These are phyloP conservation scores for Pichia sp. DNA, from an alignment of 1,139 yeast species.

Conservation along the genomic window DNA sequence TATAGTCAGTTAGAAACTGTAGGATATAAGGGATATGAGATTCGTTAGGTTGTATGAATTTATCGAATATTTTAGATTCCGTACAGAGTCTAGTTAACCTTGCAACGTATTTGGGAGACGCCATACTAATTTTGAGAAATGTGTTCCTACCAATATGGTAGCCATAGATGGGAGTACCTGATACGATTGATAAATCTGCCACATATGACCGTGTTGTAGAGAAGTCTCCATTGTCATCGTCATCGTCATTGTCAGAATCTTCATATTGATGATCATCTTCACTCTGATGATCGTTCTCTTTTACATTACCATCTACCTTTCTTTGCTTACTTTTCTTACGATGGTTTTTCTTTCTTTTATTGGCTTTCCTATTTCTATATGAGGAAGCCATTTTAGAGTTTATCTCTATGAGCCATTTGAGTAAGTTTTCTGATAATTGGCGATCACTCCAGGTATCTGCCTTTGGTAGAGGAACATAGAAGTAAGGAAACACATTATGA, in stretches of 20 bases:
- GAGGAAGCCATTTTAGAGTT: conserved; percentile 24
- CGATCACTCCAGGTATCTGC: conserved; percentile 20
- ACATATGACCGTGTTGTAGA: conserved; percentile 35
- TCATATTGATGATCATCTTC: conserved; percentile 12
- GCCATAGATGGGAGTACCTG: conserved; percentile 81
- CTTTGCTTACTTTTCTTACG: conserved; percentile 4
- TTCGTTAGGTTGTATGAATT: conserved; percentile 50
- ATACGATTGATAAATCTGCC: conserved; percentile 62
- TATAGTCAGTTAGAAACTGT: conserved; percentile 79
- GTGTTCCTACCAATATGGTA: conserved; percentile 57
- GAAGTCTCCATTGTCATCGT: neutral
- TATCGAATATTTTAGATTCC: conserved; percentile 36
- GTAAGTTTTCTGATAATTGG: conserved; percentile 16
- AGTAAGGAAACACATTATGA: conserved; percentile 80
- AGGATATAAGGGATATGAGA: conserved; percentile 71
- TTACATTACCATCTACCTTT: conserved; percentile 12
- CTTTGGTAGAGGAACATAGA: conserved; percentile 55
- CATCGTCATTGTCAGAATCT: conserved; percentile 9
- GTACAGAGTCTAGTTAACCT: conserved; percentile 56
- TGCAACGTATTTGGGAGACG: conserved; percentile 55
- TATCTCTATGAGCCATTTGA: conserved; percentile 26
- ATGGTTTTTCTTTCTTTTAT: neutral
- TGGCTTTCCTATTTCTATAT: conserved; percentile 14
- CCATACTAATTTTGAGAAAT: conserved; percentile 60
- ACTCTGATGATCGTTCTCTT: conserved; percentile 14